Percentiles rank a stretch among this genome's conserved stretches.
These are phyloP conservation scores for Claviceps cyperi DNA, from an alignment of 2,329 filamentous ascomycete genomes.

Conservation along the genomic window DNA sequence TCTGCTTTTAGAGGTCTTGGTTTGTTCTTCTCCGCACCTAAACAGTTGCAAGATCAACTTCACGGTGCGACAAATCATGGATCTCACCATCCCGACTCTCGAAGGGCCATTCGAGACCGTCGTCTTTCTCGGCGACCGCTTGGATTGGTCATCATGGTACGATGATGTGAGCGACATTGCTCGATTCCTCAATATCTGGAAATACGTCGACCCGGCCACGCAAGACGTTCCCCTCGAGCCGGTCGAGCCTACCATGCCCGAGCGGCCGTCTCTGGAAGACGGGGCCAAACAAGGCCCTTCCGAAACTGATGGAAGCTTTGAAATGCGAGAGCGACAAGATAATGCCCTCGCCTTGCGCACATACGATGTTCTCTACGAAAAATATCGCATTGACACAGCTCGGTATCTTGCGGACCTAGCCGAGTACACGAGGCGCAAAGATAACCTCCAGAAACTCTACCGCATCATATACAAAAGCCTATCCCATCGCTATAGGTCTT, in stretches of 20 bases:
- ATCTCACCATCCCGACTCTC: not conserved
- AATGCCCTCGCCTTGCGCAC: constrained; percentile 3
- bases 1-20: not conserved
- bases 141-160: constrained; percentile 7
- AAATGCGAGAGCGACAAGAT: constrained; percentile 3
- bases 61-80: not conserved
- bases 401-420: constrained; percentile 4
- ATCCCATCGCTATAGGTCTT: constrained; percentile 2
- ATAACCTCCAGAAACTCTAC: constrained; percentile 5
- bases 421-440: constrained; percentile 1
- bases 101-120: constrained; percentile 2
- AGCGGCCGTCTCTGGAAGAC: not conserved
- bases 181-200: constrained; percentile 4
- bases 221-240: constrained; percentile 1
- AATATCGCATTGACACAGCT: constrained; percentile 5
- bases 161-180: constrained; percentile 4
- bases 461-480: constrained; percentile 5
- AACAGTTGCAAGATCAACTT: not conserved
- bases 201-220: constrained; percentile 6
- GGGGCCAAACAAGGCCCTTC: not conserved
- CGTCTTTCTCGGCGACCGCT: constrained; percentile 2
- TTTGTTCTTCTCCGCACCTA: not conserved
- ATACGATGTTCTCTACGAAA: constrained; percentile 6
- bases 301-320: constrained; percentile 4
- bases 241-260: constrained; percentile 1